Base-by-base conservation (phyloP, 2,329 filamentous ascomycete species). In the Thielaviopsis euricoi region DNA sequence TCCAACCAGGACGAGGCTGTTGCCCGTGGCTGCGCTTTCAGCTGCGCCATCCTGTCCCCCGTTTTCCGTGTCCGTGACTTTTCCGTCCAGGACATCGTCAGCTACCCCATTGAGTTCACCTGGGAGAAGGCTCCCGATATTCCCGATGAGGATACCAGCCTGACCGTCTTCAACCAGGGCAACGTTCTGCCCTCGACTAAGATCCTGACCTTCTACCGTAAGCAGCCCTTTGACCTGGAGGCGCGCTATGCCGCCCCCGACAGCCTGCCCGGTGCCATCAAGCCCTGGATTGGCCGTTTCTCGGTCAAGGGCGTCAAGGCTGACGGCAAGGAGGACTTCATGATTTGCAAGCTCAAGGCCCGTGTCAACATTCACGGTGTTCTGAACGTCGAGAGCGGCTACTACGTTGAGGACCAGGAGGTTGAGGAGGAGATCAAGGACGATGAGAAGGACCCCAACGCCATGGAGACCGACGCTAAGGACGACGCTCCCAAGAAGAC, bases 331-430 rank as follows among this genome's bases (percentile, higher is more conserved):
- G 88, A 94, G 61, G 93, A 97, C 70, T 98, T 97, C 72, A 97
- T 98, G 91, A 94, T 97, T 67, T 98, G 93, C 85, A 98, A 98
- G 78, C 84, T 98, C 62, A 97, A 97, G 81, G 91, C 93, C 53
- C 85, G 93, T 63, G 81, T 98, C 58, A 98, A 98, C 75, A 81
- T 97, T 63, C 90, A 97, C 75, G 93, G 93, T 71, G 82, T 98
- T 60, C 78, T 98, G 64, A 97, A 97, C 69, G 86, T 98, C 43
- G 93, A 98, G 76, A 90, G 84, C 62, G 93, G 90, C 61, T 98
- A 98, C 78, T 97, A 89, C 67, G 93, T 98, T 57, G 93, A 98
- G 76, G 93, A 98, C 69, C 83, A 94, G 68, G 93, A 98, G 74
- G 84, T 97, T 58, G 93, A 98, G 75, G 90, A 95, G 76, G 88